Evolutionary conservation across 177 flowering plant species (phyloP), one percentile per base, ranked within the genome.

Genomic region (Vitis hybrid): DNA sequence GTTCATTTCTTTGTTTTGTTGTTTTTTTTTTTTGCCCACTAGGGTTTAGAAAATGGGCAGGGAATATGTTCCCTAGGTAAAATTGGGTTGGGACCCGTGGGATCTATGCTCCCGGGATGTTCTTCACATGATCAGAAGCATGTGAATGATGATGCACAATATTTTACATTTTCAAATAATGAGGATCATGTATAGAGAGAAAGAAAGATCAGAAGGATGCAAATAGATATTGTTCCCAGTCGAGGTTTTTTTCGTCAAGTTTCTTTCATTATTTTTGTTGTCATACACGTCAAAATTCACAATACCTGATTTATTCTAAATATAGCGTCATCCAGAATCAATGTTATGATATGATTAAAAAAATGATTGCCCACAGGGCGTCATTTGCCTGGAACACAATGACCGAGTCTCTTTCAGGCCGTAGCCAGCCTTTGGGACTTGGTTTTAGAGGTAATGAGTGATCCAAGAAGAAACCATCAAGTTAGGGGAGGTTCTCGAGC

Each of bases 111-210:
- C 45, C 5, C 19, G 1, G 26, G 49, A 33, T n/a, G 10, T 62
- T 19, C 26, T 10, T 60, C 12, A 26, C 45, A 39, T 39, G 45
- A 39, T 39, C 45, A 39, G 62, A 22, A 60, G 62, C 33, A 5
- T 60, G 16, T 12, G 7, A 16, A 53, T 12, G n/a, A 26, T 60
- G 21, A 22, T 12, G 29, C 39, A 26, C 5, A 60, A 31, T 15
- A 10, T 22, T 66, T 12, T 45, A 60, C 10, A 69, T 9, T 21
- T 56, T 69, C 51, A 29, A 74, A 62, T 70, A 70, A 70, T 49
- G 48, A 56, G 57, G 56, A 48, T 55, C 7, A n/a, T 74, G 77
- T 75, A 70, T 18, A 61, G 51, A 18, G 14, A 59, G 16, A 56
- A 53, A 49, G 29, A 60, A 60, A 60, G 33, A 51, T 26, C 51